phyloP scores from a whole-genome alignment of 257 asterid species.

The Capsicum baccatum region DNA sequence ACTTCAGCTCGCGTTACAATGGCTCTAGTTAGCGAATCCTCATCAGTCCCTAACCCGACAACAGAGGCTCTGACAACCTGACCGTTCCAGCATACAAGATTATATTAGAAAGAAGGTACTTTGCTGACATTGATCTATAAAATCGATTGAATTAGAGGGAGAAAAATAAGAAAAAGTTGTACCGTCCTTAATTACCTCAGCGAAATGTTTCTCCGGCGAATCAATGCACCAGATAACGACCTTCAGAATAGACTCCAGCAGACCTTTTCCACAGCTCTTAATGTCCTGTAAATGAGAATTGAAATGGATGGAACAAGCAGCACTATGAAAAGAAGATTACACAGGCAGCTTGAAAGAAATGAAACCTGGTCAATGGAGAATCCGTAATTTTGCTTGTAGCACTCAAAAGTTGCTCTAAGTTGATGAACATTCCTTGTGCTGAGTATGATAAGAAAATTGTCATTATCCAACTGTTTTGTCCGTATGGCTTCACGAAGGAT shows the following conservation, averaged over 20 bases:
- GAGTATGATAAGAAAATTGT: constrained; percentile 57
- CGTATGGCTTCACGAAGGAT: constrained; percentile 56
- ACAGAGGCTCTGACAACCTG: constrained; percentile 72
- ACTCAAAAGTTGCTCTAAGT: constrained; percentile 69
- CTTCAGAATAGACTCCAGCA: constrained; percentile 56
- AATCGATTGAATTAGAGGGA: no score
- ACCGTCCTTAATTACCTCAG: constrained; percentile 55
- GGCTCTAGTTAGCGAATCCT: constrained; percentile 73
- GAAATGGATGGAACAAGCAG: not conserved
- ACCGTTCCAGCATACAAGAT: not conserved
- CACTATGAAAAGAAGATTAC: not conserved
- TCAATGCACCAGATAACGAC: constrained; percentile 75
- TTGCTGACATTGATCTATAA: not conserved
- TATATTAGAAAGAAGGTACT: not conserved
- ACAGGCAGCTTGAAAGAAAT: not conserved
- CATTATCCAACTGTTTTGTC: constrained; percentile 50
- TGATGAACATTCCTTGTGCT: constrained; percentile 71
- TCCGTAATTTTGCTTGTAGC: constrained; percentile 59
- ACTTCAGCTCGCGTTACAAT: constrained; percentile 73
- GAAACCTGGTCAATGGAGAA: constrained; percentile 64
- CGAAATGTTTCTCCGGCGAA: constrained; percentile 80
- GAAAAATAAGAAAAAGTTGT: not conserved
- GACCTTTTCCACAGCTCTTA: constrained; percentile 59
- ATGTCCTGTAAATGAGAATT: constrained; percentile 52
- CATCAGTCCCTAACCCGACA: constrained; percentile 80